These are phyloP conservation scores for Colletotrichum sp. DNA, from an alignment of 2,329 filamentous ascomycete genomes.

Conservation along the genomic window DNA sequence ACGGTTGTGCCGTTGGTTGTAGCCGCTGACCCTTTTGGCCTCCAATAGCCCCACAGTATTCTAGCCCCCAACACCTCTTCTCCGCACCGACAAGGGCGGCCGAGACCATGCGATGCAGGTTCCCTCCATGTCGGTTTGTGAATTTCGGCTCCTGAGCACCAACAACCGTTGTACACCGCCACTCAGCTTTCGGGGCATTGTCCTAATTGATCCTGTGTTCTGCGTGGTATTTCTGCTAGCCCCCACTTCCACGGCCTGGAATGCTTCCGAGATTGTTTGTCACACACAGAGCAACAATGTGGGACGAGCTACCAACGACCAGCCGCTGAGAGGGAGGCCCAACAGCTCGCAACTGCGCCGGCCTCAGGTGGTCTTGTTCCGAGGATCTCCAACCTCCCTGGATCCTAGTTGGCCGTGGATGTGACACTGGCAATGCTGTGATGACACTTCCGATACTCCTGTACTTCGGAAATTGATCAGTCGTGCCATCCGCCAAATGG, in stretches of 20 bases:
- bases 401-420: not conserved
- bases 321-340: not conserved
- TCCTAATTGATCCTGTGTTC: not conserved
- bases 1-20: not conserved
- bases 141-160: not conserved
- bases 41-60: not conserved
- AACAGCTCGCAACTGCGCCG: not conserved
- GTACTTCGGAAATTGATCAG: not conserved
- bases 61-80: not conserved
- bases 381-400: not conserved
- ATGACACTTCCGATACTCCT: not conserved
- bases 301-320: not conserved
- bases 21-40: not conserved
- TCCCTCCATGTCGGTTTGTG: not conserved
- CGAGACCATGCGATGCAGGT: not conserved
- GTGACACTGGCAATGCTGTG: not conserved
- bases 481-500: rapidly evolving
- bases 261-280: not conserved
- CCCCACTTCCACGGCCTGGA: not conserved
- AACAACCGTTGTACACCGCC: not conserved
- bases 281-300: not conserved
- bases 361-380: rapidly evolving
- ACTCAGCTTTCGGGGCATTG: not conserved
- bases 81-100: not conserved
- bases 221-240: not conserved